Evolutionary conservation across 106 monocot genomes (phyloP).

Genomic region (Apostasia ramifera): DNA sequence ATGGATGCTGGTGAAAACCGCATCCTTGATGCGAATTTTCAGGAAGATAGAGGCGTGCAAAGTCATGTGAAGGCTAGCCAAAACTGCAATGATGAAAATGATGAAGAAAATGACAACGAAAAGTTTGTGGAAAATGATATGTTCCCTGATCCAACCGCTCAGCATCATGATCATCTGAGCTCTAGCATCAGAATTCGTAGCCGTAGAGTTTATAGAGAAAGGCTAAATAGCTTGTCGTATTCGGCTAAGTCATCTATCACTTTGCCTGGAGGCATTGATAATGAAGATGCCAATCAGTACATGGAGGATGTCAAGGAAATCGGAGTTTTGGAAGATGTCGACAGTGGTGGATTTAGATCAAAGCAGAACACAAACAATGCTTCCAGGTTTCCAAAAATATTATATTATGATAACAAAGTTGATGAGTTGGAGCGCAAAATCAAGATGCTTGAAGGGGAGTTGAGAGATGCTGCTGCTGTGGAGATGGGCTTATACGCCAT

Average conservation of each 20-base stretch:
- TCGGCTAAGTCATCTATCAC: slow-evolving; percentile 32
- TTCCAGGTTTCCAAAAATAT: slow-evolving; percentile 23
- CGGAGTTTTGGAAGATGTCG: slow-evolving; percentile 26
- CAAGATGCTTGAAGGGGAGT: slow-evolving; percentile 60
- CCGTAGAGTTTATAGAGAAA: slow-evolving; percentile 18
- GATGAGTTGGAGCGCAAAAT: slow-evolving; percentile 58
- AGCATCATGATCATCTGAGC: slow-evolving; percentile 9
- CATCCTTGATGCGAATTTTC: too few relatives aligned
- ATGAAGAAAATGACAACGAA: slow-evolving; percentile 7
- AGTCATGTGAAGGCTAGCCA: too few relatives aligned
- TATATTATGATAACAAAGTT: slow-evolving; percentile 25
- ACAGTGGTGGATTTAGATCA: slow-evolving; percentile 5
- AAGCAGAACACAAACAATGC: slow-evolving; percentile 13
- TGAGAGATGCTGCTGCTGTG: slow-evolving; percentile 75
- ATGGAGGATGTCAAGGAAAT: slow-evolving; percentile 70
- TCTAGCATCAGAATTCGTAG: slow-evolving; percentile 16
- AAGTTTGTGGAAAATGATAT: slow-evolving; percentile 8
- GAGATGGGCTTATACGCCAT: slow-evolving; percentile 70
- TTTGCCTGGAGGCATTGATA: background rate
- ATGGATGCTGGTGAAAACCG: too few relatives aligned
- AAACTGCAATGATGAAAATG: slow-evolving; percentile 6
- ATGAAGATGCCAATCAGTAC: slow-evolving; percentile 9
- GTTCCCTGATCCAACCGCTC: slow-evolving; percentile 14
- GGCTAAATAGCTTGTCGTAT: slow-evolving; percentile 22
- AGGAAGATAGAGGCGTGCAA: too few relatives aligned